Conservation (phyloP, 331 rosid species). For the Rhamnella rubrinervis region DNA sequence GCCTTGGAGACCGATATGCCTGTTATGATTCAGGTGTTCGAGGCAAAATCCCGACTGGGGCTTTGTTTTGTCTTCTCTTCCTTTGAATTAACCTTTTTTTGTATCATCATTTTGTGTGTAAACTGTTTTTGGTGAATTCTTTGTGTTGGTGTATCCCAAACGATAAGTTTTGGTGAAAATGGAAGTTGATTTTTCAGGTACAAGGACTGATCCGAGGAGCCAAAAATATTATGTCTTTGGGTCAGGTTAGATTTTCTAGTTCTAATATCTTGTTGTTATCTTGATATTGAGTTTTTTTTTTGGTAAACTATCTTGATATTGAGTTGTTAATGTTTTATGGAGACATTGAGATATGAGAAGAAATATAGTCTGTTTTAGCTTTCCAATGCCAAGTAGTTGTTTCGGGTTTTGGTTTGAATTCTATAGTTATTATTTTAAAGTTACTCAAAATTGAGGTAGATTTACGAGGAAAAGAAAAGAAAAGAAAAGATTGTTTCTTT, state of each 20-base stretch:
- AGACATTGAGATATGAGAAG: conserved; percentile 22
- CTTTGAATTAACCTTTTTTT: conserved; percentile 9
- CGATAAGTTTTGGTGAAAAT: conserved; percentile 26
- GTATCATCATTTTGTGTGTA: conserved; percentile 14
- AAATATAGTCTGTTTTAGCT: conserved; percentile 12
- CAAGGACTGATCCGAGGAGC: conserved; percentile 71
- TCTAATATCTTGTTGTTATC: conserved; percentile 28
- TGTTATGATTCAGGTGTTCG: conserved; percentile 73
- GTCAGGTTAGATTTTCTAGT: conserved; percentile 65
- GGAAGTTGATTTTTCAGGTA: conserved; percentile 54
- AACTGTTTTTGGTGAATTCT: neutral
- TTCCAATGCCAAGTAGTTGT: conserved; percentile 28
- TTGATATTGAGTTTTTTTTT: conserved; percentile 17
- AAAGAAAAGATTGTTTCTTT: too few relatives aligned
- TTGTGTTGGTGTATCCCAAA: conserved; percentile 1
- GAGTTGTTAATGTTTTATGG: conserved; percentile 24
- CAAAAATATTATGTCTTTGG: conserved; percentile 67
- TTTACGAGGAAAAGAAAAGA: neutral
- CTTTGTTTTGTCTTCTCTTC: neutral
- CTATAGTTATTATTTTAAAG: neutral
- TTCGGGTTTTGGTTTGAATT: conserved; percentile 20
- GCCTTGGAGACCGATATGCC: conserved; percentile 85
- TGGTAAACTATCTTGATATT: conserved; percentile 14
- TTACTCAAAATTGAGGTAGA: conserved; percentile 3
- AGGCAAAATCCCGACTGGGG: conserved; percentile 9